These are phyloP conservation scores for Ilyonectria sp. DNA, from an alignment of 2,329 filamentous ascomycete genomes.

Conservation along the genomic window DNA sequence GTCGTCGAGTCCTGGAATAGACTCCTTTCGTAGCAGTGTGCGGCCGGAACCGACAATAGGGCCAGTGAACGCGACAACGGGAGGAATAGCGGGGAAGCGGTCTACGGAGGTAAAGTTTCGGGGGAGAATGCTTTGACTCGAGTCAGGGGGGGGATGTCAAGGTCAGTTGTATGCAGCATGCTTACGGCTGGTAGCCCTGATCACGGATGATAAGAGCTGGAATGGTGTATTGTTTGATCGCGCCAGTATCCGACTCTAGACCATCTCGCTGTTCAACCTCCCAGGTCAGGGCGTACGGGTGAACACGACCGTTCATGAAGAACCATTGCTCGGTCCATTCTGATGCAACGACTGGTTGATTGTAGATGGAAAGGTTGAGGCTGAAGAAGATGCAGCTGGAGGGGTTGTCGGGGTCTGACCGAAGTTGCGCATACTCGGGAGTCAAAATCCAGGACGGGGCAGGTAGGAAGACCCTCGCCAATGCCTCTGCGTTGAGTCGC, in stretches of 20 bases:
- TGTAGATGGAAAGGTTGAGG: too few relatives aligned
- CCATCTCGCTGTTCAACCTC: slow-evolving; percentile 1
- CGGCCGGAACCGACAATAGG: too few relatives aligned
- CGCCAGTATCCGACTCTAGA: slow-evolving; percentile 2
- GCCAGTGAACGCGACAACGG: not conserved
- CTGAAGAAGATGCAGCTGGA: not conserved
- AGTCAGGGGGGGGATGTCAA: not conserved
- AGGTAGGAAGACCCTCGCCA: slow-evolving; percentile 1
- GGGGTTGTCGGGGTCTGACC: not conserved
- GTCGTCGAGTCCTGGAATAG: too few relatives aligned
- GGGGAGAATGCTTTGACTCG: not conserved
- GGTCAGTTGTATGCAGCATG: slow-evolving; percentile 2
- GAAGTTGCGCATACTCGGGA: slow-evolving; percentile 1
- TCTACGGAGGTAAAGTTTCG: not conserved
- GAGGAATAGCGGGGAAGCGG: not conserved
- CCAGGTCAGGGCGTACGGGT: not conserved
- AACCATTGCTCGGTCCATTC: too few relatives aligned
- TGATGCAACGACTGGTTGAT: too few relatives aligned
- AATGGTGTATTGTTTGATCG: not conserved
- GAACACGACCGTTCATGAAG: too few relatives aligned
- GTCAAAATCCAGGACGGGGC: not conserved
- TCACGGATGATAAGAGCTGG: not conserved
- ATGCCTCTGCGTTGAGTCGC: not conserved
- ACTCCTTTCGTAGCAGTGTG: too few relatives aligned
- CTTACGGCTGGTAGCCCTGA: not conserved